Conservation (phyloP, 108 stramenopile species). For the Aurantiochytrium sp. region DNA sequence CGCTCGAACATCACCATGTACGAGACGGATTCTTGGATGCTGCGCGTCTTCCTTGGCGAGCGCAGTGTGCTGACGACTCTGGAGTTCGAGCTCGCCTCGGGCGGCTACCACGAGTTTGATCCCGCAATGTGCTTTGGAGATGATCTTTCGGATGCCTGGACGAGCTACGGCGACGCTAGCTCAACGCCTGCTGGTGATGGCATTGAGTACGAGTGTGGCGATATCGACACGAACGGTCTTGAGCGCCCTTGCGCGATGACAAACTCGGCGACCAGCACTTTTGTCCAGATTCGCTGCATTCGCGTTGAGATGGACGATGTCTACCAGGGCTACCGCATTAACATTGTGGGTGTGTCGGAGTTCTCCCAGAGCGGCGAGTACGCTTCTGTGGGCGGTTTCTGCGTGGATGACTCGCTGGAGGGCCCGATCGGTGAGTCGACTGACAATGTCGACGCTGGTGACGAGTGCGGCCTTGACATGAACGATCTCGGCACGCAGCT, state of each 20-base stretch:
- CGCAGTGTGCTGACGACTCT: not conserved
- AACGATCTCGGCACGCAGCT: no score
- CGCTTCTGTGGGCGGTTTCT: no score
- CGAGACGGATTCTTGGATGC: not conserved
- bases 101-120: not conserved
- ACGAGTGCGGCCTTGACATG: no score
- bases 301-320: not conserved
- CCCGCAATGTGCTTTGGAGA: not conserved
- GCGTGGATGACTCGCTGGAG: no score
- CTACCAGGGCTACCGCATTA: not conserved
- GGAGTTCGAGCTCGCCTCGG: not conserved
- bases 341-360: not conserved
- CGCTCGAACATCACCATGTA: not conserved
- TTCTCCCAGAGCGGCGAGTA: not conserved
- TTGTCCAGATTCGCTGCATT: not conserved
- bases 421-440: no score
- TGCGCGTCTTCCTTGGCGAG: not conserved
- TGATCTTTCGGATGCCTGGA: not conserved
- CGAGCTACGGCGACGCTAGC: not conserved
- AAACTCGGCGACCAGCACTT: not conserved
- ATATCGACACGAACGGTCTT: no score
- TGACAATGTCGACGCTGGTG: no score
- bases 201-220: no score
- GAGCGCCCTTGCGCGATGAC: not conserved
- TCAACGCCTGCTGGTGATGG: not conserved